Evolutionary conservation across 768 basidiomycete species (phyloP).

Genomic region (Hygrocybe coccinea): DNA sequence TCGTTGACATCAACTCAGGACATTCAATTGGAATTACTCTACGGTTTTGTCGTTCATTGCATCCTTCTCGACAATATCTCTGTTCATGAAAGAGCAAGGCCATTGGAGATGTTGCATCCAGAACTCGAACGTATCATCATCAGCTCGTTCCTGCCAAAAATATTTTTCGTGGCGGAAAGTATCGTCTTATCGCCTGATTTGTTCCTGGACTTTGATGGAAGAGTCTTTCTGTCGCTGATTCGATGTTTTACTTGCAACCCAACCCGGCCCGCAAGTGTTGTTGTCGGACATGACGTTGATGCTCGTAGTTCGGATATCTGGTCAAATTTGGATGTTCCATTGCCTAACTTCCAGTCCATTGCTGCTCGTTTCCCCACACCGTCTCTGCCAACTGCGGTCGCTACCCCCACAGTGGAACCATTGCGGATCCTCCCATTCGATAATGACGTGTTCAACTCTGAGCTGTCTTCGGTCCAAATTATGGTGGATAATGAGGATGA

Average conservation of each 20-base stretch:
- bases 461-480: slow-evolving; percentile 22
- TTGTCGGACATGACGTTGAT: slow-evolving; percentile 17
- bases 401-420: neutral
- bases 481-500: slow-evolving; percentile 9
- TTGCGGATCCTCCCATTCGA: slow-evolving; percentile 36
- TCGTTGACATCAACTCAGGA: slow-evolving; percentile 7
- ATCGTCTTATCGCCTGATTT: slow-evolving; percentile 18
- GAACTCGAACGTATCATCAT: slow-evolving; percentile 30
- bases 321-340: slow-evolving; percentile 10
- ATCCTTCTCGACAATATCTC: slow-evolving; percentile 36
- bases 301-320: slow-evolving; percentile 22
- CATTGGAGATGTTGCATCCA: slow-evolving; percentile 21
- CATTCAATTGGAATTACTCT: slow-evolving; percentile 17
- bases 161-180: slow-evolving; percentile 31
- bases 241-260: slow-evolving; percentile 29
- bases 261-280: slow-evolving; percentile 24
- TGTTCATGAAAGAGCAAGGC: slow-evolving; percentile 38
- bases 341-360: slow-evolving; percentile 18
- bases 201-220: slow-evolving; percentile 49
- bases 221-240: slow-evolving; percentile 45
- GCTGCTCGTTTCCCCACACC: slow-evolving; percentile 20
- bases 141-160: slow-evolving; percentile 36
- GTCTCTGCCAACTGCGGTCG: neutral
- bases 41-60: slow-evolving; percentile 24
- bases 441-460: slow-evolving; percentile 29